A percentile compares a stretch with the other conserved stretches of the same genome.
Conservation (phyloP, 169 alveolate species). For the Plasmodium vivax region DNA sequence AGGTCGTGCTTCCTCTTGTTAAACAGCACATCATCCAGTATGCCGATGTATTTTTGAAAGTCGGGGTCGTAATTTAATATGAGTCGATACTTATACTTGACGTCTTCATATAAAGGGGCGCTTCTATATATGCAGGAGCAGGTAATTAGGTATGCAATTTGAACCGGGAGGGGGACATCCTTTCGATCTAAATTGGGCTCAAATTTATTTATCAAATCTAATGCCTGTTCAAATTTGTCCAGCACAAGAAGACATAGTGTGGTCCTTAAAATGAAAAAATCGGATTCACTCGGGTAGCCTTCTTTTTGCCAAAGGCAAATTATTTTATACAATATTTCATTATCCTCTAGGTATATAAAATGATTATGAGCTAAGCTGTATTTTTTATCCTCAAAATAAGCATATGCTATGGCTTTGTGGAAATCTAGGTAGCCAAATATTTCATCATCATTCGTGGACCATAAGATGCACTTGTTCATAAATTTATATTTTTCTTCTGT, state of each 20-base stretch:
- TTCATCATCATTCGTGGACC: conserved; percentile 62
- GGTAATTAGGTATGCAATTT: conserved; percentile 55
- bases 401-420: conserved; percentile 54
- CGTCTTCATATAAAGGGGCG: conserved; percentile 54
- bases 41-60: conserved; percentile 34
- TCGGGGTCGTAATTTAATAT: conserved; percentile 71
- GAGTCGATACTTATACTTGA: conserved; percentile 71
- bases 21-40: conserved; percentile 43
- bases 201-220: conserved; percentile 36
- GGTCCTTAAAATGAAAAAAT: conserved; percentile 62
- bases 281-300: conserved; percentile 69
- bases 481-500: conserved; percentile 74
- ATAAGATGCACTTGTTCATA: conserved; percentile 56
- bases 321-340: conserved; percentile 25
- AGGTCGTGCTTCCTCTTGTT: conserved; percentile 8
- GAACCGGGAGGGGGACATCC: conserved; percentile 65
- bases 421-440: conserved; percentile 56
- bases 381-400: conserved; percentile 61
- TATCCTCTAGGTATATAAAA: conserved; percentile 61
- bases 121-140: conserved; percentile 37
- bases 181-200: conserved; percentile 43
- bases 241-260: conserved; percentile 52
- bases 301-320: conserved; percentile 45
- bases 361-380: conserved; percentile 71
- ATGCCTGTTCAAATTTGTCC: conserved; percentile 32